phyloP scores from a whole-genome alignment of 768 basidiomycete genomes.

The Serendipita sp. region DNA sequence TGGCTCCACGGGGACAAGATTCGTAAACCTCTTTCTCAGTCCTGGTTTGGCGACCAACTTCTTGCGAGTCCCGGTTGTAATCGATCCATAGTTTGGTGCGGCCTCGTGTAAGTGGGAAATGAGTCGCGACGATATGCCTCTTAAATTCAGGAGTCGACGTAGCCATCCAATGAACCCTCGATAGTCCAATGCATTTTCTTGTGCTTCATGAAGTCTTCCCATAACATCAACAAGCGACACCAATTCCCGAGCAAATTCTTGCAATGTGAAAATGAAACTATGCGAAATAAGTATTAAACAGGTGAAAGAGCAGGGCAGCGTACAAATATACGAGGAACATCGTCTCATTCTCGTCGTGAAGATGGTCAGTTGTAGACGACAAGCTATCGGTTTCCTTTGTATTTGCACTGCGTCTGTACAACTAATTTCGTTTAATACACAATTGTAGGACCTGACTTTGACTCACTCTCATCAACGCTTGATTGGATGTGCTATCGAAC shows the following conservation, averaged over 20 bases:
- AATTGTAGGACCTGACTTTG: background rate
- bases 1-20: constrained; percentile 27
- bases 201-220: constrained; percentile 46
- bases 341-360: constrained; percentile 51
- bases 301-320: constrained; percentile 18
- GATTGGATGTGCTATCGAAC: constrained; percentile 72
- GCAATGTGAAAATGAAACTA: constrained; percentile 93
- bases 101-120: background rate
- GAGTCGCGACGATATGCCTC: constrained; percentile 11
- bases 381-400: background rate
- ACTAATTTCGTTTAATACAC: constrained; percentile 4
- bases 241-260: constrained; percentile 82
- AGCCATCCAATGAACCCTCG: constrained; percentile 8
- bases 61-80: background rate
- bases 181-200: constrained; percentile 34
- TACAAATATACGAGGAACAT: constrained; percentile 87
- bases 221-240: constrained; percentile 71
- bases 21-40: constrained; percentile 9
- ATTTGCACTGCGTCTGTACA: constrained; percentile 39
- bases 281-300: background rate
- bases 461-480: constrained; percentile 46
- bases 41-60: background rate
- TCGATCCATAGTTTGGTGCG: background rate
- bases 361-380: constrained; percentile 6
- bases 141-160: background rate